Evolutionary conservation across 2,329 filamentous ascomycete species (phyloP), one percentile per base, ranked within the genome.

Genomic region (Exophiala sp.): DNA sequence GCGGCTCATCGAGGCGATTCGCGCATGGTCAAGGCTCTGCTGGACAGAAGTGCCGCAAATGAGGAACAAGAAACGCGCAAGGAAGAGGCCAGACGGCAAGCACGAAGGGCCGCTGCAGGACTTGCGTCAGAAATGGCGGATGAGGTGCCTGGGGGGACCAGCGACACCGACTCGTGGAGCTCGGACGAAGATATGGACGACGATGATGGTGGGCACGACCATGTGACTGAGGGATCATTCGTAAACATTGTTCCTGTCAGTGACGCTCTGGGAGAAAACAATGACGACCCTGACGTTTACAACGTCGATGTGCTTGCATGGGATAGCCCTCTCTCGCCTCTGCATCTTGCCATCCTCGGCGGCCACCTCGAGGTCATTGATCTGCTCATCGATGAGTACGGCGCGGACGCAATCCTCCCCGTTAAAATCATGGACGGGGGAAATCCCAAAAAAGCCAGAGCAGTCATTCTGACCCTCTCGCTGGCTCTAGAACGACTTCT

Each of bases 221-320:
- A 47, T 14, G 70, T 78, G 58, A 78, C 75, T 0, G 86, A 85
- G n/a, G 83, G 80, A 1, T 90, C 86, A 0, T 88, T 86, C 58
- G 77, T 91, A 57, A 85, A 88, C 45, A 69, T 90, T 10, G 37
- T 46, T 4, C 64, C 71, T 3, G 58, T 61, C 0, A 62, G 66
- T 1, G 69, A 65, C 8, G 59, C 75, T 1, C 71, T 74, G 1
- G 78, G 69, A 8, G 68, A 82, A 4, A 78, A 81, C 5, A 71
- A 78, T 18, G 74, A 80, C 1, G 84, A 86, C 16, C 86, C 87
- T 1, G 87, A 95, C 65, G 78, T 90, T 45, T 91, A 86, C 64
- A 81, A 93, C 58, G 76, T 90, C 52, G 83, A 94, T 57, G 78
- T 85, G 1, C 64, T 86, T n/a, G 80, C 86, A 1, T 95, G 88